Base-by-base conservation (phyloP, 2,329 filamentous ascomycete species). In the Rutstroemia sp. region DNA sequence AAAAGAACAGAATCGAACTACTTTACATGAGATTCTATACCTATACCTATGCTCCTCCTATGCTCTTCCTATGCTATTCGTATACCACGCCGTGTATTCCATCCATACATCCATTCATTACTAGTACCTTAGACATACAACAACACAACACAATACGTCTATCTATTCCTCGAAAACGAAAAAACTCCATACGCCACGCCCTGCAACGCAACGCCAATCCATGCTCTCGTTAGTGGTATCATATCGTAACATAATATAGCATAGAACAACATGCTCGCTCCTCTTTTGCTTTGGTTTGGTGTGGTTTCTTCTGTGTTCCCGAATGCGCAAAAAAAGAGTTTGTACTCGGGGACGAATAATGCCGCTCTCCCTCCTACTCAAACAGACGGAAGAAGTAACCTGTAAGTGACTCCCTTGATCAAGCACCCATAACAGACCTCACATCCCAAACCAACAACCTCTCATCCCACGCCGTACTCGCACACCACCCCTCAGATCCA, bases 391-490 rank as follows among this genome's bases (percentile, higher is more conserved):
- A 23, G 21, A 4, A 23, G 21, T 23, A n/a, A n/a, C n/a, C n/a
- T n/a, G n/a, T n/a, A n/a, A n/a, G n/a, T n/a, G 21, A 23, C 2
- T 23, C 2, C 21, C 2, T 4, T 4, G 21, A 48, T 47, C 27
- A 30, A 30, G 2, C 27, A 23, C 67, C 38, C 81, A 88, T 87
- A 48, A 82, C 72, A 12, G 79, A 78, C 64, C 83, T 85, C 41
- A 92, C 88, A 75, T 99, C 94, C 92, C 92, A 99, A 5, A 99
- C 82, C 65, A 95, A 76, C 10, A 99, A 80, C 65, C 85, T 81
- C 74, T 96, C 91, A 67, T 99, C 94, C 94, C 94, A 99, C 0
- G 90, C 92, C 2, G 88, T 89, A 61, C 89, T 95, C 2, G 94
- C 92, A 63, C 92, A 92, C 94, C 94, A 99, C 5, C 94, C 94